Evolutionary conservation across 306 rosid genomes (phyloP).

Genomic region (Carpinus fangiana): DNA sequence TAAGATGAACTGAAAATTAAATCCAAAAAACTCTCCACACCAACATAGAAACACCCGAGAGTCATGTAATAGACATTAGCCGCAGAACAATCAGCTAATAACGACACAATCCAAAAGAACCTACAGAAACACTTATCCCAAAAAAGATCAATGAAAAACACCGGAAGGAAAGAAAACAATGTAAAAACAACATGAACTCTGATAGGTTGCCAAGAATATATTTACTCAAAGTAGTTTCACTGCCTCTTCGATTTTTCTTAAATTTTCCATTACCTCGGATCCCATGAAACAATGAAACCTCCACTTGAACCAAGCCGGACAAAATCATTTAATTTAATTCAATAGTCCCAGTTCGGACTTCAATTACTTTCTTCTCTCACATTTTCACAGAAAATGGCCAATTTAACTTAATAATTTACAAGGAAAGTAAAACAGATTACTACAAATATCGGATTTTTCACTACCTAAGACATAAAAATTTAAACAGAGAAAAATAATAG

Average conservation of each 20-base stretch:
- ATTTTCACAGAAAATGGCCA: neutral
- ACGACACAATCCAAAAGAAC: neutral
- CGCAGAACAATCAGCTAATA: neutral
- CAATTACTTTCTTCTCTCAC: neutral
- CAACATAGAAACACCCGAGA: neutral
- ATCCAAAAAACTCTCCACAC: neutral
- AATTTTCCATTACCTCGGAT: neutral
- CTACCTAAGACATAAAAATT: neutral
- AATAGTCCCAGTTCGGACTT: neutral
- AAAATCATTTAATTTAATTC: slow-evolving; percentile 1
- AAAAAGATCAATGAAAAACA: neutral
- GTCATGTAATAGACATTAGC: neutral
- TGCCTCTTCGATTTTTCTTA: neutral
- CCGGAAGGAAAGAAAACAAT: neutral
- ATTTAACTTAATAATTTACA: neutral
- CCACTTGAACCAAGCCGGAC: neutral
- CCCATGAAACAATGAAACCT: slow-evolving; percentile 2
- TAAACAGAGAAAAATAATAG: neutral
- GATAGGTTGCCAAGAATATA: neutral
- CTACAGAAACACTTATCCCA: neutral
- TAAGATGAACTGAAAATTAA: neutral
- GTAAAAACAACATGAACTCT: neutral
- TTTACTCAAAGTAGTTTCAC: neutral
- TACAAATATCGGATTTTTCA: neutral
- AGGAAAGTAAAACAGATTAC: neutral